Conservation (phyloP, 2,329 filamentous ascomycete genomes). For the Paraconiothyrium brasiliense region DNA sequence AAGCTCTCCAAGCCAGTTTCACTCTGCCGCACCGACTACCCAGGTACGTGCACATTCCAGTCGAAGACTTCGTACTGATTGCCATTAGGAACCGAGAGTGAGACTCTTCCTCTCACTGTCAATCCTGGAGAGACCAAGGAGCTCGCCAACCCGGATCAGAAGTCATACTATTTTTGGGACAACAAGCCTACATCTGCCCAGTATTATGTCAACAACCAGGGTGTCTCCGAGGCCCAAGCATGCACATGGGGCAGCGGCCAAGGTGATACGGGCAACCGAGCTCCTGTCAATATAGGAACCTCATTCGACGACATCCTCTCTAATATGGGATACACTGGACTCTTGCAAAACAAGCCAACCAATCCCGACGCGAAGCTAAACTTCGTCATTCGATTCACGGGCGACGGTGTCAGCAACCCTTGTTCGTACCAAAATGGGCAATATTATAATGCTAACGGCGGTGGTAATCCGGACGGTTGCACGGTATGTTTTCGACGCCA, state of each 20-base stretch:
- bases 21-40: conserved; percentile 96
- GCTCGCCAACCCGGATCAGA: conserved; percentile 79
- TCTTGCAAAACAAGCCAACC: conserved; percentile 86
- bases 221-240: conserved; percentile 70
- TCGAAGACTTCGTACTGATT: conserved; percentile 16
- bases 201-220: conserved; percentile 94
- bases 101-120: conserved; percentile 80
- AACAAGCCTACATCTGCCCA: conserved; percentile 82
- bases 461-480: conserved; percentile 68
- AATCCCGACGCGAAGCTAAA: conserved; percentile 70
- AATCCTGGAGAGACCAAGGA: conserved; percentile 66
- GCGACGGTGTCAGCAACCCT: conserved; percentile 65
- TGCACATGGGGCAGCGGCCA: conserved; percentile 79
- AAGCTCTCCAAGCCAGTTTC: conserved; percentile 71
- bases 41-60: conserved; percentile 64
- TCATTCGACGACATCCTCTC: conserved; percentile 64
- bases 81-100: conserved; percentile 73
- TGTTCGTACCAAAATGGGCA: conserved; percentile 72
- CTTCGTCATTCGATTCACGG: conserved; percentile 81
- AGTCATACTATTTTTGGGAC: conserved; percentile 80
- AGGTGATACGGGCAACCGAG: conserved; percentile 77
- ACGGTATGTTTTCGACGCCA: conserved; percentile 69
- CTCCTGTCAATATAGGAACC: conserved; percentile 85
- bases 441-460: conserved; percentile 64
- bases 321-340: conserved; percentile 76